These are phyloP conservation scores for Saprolegnia parasitica DNA, from an alignment of 352 stramenopile genomes.

Conservation along the genomic window DNA sequence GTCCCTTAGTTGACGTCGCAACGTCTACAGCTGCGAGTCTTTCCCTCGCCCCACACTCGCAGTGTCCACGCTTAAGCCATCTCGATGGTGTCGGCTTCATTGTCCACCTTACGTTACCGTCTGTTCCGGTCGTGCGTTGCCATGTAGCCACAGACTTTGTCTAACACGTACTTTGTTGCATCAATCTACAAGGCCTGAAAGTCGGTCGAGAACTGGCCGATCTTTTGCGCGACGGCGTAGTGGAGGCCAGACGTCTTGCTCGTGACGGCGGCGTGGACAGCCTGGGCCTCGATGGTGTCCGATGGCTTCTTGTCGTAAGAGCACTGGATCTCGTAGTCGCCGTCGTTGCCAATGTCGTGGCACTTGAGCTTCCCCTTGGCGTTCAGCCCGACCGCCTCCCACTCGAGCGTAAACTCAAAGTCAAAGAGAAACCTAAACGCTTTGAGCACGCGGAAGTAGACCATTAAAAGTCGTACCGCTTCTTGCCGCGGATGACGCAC, in stretches of 20 bases:
- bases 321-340: slow-evolving; percentile 74
- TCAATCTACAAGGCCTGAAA: not conserved
- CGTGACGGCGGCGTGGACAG: not conserved
- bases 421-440: slow-evolving; percentile 63
- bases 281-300: slow-evolving; percentile 33
- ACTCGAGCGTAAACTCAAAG: slow-evolving; percentile 75
- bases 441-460: too few relatives aligned
- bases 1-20: too few relatives aligned
- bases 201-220: slow-evolving; percentile 59
- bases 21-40: too few relatives aligned
- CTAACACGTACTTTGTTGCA: too few relatives aligned
- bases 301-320: slow-evolving; percentile 49
- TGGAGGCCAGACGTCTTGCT: slow-evolving; percentile 61
- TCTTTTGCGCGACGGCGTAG: slow-evolving; percentile 73
- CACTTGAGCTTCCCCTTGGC: slow-evolving; percentile 69
- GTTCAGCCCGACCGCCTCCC: slow-evolving; percentile 42
- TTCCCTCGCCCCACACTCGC: too few relatives aligned
- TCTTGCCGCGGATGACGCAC: slow-evolving; percentile 84
- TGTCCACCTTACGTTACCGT: too few relatives aligned
- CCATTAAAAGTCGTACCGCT: slow-evolving; percentile 33
- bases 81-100: too few relatives aligned
- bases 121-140: too few relatives aligned
- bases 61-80: too few relatives aligned
- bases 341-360: slow-evolving; percentile 85
- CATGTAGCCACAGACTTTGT: too few relatives aligned